These are phyloP conservation scores for Cetradonia linearis DNA, from an alignment of 495 filamentous ascomycete genomes.

Conservation along the genomic window DNA sequence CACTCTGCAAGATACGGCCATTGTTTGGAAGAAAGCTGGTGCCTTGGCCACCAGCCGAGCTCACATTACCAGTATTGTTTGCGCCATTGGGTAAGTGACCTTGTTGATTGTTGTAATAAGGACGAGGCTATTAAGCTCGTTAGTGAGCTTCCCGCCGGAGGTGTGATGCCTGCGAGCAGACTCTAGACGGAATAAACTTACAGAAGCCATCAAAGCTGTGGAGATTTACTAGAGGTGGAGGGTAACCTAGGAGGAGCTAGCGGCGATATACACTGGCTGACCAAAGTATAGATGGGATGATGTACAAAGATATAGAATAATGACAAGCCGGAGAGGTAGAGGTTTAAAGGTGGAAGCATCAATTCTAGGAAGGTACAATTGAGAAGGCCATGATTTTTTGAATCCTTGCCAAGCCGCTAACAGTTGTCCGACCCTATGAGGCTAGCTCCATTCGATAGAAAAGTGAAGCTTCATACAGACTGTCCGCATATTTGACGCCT, in stretches of 20 bases:
- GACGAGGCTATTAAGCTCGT: conserved; percentile 18
- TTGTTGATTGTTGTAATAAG: conserved; percentile 23
- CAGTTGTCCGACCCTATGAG: not conserved
- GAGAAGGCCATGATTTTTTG: conserved; percentile 12
- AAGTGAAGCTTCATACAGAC: no score
- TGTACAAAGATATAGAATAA: not conserved
- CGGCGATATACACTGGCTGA: not conserved
- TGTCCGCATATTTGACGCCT: no score
- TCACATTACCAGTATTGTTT: conserved; percentile 23
- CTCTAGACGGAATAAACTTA: conserved; percentile 13
- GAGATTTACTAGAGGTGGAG: conserved; percentile 4
- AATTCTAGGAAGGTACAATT: not conserved
- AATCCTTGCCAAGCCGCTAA: conserved; percentile 1
- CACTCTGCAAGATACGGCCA: conserved; percentile 70
- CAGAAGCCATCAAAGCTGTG: conserved; percentile 23
- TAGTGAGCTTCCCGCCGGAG: not conserved
- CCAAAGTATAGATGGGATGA: not conserved
- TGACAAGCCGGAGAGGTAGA: not conserved
- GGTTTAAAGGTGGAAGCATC: not conserved
- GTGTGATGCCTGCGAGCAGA: not conserved
- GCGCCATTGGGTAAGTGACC: conserved; percentile 26
- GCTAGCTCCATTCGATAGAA: not conserved
- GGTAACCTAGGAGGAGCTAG: not conserved
- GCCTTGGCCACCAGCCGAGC: conserved; percentile 31
- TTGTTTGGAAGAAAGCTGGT: conserved; percentile 50